phyloP scores from a whole-genome alignment of 139 green algal species.

The Closterium sp. region DNA sequence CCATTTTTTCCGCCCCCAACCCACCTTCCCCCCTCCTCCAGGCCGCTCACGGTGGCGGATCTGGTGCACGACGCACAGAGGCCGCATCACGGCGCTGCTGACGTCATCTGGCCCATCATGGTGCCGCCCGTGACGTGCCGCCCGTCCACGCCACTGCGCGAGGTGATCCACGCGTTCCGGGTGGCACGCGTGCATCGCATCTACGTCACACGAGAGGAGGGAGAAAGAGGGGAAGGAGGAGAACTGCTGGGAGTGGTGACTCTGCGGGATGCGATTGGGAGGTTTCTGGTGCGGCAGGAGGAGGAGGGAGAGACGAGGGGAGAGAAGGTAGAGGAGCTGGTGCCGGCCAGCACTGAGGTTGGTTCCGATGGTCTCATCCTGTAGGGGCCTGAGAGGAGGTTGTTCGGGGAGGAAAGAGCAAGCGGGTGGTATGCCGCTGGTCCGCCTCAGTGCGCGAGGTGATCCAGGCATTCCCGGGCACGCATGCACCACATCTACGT shows the following conservation, averaged over 20 bases:
- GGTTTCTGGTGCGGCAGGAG: neutral
- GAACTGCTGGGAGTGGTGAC: neutral
- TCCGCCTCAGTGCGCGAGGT: neutral
- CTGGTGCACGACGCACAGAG: neutral
- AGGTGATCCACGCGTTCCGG: neutral
- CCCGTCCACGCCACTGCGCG: neutral
- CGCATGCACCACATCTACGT: neutral
- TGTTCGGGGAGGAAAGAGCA: too few species aligned
- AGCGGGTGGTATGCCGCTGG: too few species aligned
- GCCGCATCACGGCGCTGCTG: neutral
- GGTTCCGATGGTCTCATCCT: neutral
- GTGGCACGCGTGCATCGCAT: neutral
- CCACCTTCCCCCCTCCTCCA: neutral
- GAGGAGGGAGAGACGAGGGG: neutral
- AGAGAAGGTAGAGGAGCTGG: neutral
- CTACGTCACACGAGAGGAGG: neutral
- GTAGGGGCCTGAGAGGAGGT: neutral
- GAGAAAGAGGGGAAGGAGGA: too few species aligned
- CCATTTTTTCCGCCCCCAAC: too few species aligned
- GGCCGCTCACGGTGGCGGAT: neutral
- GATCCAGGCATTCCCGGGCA: neutral
- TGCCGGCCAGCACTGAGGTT: neutral
- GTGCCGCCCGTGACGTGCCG: neutral
- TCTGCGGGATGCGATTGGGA: neutral
- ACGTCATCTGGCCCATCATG: neutral